A percentile compares a stretch with the other conserved stretches of the same genome.
These are phyloP conservation scores for Imleria badia DNA, from an alignment of 768 basidiomycete genomes.

Conservation along the genomic window DNA sequence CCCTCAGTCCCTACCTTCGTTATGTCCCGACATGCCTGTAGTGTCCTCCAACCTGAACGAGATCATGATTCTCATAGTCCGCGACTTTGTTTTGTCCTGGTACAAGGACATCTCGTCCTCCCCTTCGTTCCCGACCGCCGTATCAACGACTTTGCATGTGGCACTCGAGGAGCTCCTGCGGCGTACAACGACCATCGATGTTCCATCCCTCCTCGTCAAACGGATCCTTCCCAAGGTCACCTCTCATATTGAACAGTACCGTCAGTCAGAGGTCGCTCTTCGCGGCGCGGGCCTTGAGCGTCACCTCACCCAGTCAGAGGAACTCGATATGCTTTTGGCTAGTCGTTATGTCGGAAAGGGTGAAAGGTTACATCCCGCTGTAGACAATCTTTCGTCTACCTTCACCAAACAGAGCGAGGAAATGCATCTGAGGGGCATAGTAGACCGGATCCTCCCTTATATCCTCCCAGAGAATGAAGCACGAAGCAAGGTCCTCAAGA, in stretches of 20 bases:
- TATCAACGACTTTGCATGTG: slow-evolving; percentile 72
- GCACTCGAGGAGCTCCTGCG: slow-evolving; percentile 58
- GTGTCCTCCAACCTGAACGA: slow-evolving; percentile 76
- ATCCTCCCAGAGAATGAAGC: slow-evolving; percentile 77
- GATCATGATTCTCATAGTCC: slow-evolving; percentile 74
- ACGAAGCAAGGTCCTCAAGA: slow-evolving; percentile 64
- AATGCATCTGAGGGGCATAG: slow-evolving; percentile 69
- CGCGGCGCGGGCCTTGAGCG: slow-evolving; percentile 82
- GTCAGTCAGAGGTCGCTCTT: slow-evolving; percentile 83
- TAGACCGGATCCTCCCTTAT: slow-evolving; percentile 69
- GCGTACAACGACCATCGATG: slow-evolving; percentile 60
- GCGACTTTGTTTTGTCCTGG: slow-evolving; percentile 90
- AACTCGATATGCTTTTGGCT: slow-evolving; percentile 83
- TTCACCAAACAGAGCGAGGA: slow-evolving; percentile 92
- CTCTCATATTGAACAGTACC: slow-evolving; percentile 85
- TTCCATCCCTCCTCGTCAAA: slow-evolving; percentile 75
- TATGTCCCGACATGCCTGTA: slow-evolving; percentile 62
- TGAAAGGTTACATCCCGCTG: slow-evolving; percentile 76
- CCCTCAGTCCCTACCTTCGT: slow-evolving; percentile 63
- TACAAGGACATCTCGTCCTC: slow-evolving; percentile 85
- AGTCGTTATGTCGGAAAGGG: slow-evolving; percentile 70
- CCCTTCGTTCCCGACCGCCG: slow-evolving; percentile 83
- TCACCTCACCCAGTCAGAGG: slow-evolving; percentile 84
- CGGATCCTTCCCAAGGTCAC: slow-evolving; percentile 89
- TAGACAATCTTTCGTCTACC: slow-evolving; percentile 84